Conservation (phyloP, 441 rosid genomes). For the Mallotus japonicus region DNA sequence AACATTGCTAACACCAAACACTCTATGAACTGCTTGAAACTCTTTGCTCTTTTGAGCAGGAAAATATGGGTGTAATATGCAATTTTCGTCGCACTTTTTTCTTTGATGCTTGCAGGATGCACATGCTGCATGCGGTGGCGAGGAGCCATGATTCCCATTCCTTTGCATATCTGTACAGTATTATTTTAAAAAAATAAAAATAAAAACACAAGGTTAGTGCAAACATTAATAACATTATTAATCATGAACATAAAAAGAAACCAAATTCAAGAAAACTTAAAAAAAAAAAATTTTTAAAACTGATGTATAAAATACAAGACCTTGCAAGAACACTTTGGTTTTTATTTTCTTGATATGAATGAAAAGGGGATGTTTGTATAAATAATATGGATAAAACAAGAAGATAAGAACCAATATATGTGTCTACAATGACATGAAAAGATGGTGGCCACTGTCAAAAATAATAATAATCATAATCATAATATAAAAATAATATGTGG, state of each 20-base stretch:
- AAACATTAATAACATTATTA: not conserved
- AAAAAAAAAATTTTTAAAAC: not conserved
- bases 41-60: constrained; percentile 66
- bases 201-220: not conserved
- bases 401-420: constrained; percentile 22
- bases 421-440: constrained; percentile 35
- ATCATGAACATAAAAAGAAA: not conserved
- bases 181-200: not conserved
- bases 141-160: not conserved
- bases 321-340: constrained; percentile 9
- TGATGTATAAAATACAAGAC: constrained; percentile 11
- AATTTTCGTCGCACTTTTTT: constrained; percentile 75
- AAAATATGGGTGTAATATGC: constrained; percentile 85
- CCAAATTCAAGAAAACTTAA: not conserved
- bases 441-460: constrained; percentile 26
- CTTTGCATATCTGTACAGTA: constrained; percentile 28
- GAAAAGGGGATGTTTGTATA: constrained; percentile 32
- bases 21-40: constrained; percentile 78
- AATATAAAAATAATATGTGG: not conserved
- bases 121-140: constrained; percentile 45
- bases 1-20: constrained; percentile 82
- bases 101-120: constrained; percentile 96
- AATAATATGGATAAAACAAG: constrained; percentile 29
- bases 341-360: constrained; percentile 10
- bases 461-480: not conserved